These are phyloP conservation scores for Trichosanthes cucumerina DNA, from an alignment of 306 rosid genomes.

Conservation along the genomic window DNA sequence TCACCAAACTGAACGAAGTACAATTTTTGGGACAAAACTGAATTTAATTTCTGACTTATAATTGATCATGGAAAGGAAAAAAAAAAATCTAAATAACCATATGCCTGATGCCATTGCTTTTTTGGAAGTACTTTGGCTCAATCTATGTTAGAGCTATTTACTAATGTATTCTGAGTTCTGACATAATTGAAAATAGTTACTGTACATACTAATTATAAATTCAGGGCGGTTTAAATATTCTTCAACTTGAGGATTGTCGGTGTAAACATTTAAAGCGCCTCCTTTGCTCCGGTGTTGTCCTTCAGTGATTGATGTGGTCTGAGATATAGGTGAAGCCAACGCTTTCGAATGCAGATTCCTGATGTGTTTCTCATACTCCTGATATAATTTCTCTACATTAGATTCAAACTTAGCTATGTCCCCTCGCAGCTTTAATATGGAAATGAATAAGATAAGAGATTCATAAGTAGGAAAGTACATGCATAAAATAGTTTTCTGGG, in stretches of 20 bases:
- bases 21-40: not conserved
- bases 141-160: not conserved
- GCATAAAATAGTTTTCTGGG: constrained; percentile 66
- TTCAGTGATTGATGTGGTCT: constrained; percentile 21
- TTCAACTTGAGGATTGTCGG: constrained; percentile 81
- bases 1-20: not conserved
- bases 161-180: not conserved
- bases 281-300: constrained; percentile 24
- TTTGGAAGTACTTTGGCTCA: not conserved
- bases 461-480: constrained; percentile 33
- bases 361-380: constrained; percentile 60
- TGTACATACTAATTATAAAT: constrained; percentile 62
- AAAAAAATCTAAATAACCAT: not conserved
- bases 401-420: constrained; percentile 11
- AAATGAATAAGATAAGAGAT: constrained; percentile 6
- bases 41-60: not conserved
- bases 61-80: not conserved
- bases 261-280: constrained; percentile 48
- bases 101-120: not conserved
- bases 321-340: constrained; percentile 13
- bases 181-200: not conserved
- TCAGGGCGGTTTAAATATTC: constrained; percentile 65
- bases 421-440: not conserved
- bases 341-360: constrained; percentile 31
- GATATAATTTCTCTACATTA: constrained; percentile 17